Evolutionary conservation across 768 basidiomycete genomes (phyloP).

Genomic region (Kwoniella dejecticola): DNA sequence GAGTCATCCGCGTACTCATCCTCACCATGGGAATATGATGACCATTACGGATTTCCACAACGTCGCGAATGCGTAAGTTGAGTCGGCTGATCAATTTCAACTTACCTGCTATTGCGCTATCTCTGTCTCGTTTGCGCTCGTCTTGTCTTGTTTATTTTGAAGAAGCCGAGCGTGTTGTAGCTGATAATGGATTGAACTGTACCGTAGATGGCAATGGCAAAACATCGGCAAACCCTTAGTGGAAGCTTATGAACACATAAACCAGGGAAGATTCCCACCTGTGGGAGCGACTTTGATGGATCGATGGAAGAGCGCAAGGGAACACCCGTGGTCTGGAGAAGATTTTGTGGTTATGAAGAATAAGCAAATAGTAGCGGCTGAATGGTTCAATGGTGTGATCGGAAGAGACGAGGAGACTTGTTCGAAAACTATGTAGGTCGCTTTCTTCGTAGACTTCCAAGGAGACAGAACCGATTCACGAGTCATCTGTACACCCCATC

Average conservation of each 20-base stretch:
- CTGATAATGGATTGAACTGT: neutral
- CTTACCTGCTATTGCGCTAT: too few species aligned
- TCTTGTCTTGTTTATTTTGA: too few species aligned
- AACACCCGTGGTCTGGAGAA: neutral
- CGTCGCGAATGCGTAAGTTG: conserved; percentile 1
- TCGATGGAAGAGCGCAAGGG: neutral
- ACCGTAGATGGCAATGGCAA: conserved; percentile 14
- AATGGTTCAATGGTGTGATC: conserved; percentile 37
- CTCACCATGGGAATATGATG: neutral
- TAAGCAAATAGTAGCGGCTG: neutral
- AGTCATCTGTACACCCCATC: too few species aligned
- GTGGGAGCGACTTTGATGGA: neutral
- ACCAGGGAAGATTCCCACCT: conserved; percentile 32
- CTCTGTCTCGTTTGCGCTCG: too few species aligned
- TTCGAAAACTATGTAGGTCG: conserved; percentile 35
- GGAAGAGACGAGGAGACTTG: conserved; percentile 36
- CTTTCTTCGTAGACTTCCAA: too few species aligned
- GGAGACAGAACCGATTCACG: too few species aligned
- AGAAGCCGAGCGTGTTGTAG: neutral
- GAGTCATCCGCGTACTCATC: neutral
- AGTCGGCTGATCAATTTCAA: too few species aligned
- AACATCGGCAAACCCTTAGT: conserved; percentile 28
- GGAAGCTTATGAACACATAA: conserved; percentile 24
- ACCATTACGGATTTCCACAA: neutral
- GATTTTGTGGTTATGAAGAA: conserved; percentile 1